Percentiles rank a stretch among this genome's conserved stretches.
Conservation (phyloP, 2,329 filamentous ascomycete species). For the Thermothelomyces thermophilus region DNA sequence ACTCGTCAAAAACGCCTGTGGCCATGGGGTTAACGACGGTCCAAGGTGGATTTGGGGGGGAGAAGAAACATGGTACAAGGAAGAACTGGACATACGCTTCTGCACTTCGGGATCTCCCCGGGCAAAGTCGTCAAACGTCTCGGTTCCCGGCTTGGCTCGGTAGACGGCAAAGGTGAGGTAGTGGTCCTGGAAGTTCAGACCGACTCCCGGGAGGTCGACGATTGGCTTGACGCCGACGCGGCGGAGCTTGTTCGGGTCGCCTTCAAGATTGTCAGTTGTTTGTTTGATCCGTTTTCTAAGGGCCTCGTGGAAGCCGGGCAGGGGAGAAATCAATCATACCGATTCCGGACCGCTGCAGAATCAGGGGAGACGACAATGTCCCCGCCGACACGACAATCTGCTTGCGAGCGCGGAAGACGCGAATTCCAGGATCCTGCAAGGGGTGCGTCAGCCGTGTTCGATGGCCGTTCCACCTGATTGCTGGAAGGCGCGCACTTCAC, state of each 20-base stretch:
- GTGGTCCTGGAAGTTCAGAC: slow-evolving; percentile 49
- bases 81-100: slow-evolving; percentile 51
- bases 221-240: slow-evolving; percentile 41
- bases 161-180: slow-evolving; percentile 60
- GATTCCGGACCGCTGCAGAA: slow-evolving; percentile 69
- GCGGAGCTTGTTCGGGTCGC: slow-evolving; percentile 66
- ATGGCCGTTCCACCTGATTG: not conserved
- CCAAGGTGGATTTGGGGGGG: too few relatives aligned
- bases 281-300: too few relatives aligned
- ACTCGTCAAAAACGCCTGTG: slow-evolving; percentile 62
- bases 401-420: slow-evolving; percentile 61
- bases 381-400: slow-evolving; percentile 68
- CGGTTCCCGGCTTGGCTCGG: slow-evolving; percentile 66
- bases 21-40: too few relatives aligned
- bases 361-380: slow-evolving; percentile 65
- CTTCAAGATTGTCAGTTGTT: slow-evolving; percentile 21
- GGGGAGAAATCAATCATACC: slow-evolving; percentile 32
- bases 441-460: not conserved
- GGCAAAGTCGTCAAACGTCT: slow-evolving; percentile 75
- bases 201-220: slow-evolving; percentile 46
- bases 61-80: too few relatives aligned
- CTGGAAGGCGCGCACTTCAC: not conserved
- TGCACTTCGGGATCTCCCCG: slow-evolving; percentile 67
- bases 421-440: slow-evolving; percentile 30
- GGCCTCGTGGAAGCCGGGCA: too few relatives aligned